Base-by-base conservation (phyloP, 2,329 filamentous ascomycete species). In the Neofusicoccum umdonicola region DNA sequence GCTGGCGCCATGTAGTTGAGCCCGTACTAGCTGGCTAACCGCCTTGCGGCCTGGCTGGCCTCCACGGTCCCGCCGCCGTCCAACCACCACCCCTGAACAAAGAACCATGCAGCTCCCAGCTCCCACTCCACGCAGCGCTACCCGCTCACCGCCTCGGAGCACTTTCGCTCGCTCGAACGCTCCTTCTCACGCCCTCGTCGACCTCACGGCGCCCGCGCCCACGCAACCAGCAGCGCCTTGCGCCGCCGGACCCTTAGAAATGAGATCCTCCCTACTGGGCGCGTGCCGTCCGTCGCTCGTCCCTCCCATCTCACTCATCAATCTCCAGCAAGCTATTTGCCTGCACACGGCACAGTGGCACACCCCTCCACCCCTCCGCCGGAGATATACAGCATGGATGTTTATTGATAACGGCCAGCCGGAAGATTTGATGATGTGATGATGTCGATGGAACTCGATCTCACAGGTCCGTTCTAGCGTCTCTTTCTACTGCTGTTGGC, bases 21-120 rank as follows among this genome's bases (percentile, higher is more conserved):
- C 27, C 6, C 27, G 27, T 31, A 27, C 54, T 34, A 45, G 54
- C 54, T 34, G 34, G 54, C 54, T 17, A 56, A 22, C 17, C 27
- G 9, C 39, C 27, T 7, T 31, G 27, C 13, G 37, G 19, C 3
- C 39, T 27, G 34, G n/a, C 50, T 52, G 44, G 31, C 52, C 39
- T 42, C 39, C 27, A 60, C 56, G 41, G 56, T 9, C 56, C 56
- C 41, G 41, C 56, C 56, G 56, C 17, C 22, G 41, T 60, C 41
- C 56, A 60, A 60, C 56, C 56, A 27, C 31, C n/a, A 45, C 56
- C 56, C 56, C 56, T 60, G 56, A 60, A 51, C 35, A 52, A 13
- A 8, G 11, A n/a, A 34, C 52, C 37, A 44, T 34, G 37, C 47
- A 12, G 39, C 22, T 15, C 56, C 27, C 56, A n/a, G 41, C 22